Base-by-base conservation (phyloP, 129 eudicot genomes). In the Dittrichia graveolens region DNA sequence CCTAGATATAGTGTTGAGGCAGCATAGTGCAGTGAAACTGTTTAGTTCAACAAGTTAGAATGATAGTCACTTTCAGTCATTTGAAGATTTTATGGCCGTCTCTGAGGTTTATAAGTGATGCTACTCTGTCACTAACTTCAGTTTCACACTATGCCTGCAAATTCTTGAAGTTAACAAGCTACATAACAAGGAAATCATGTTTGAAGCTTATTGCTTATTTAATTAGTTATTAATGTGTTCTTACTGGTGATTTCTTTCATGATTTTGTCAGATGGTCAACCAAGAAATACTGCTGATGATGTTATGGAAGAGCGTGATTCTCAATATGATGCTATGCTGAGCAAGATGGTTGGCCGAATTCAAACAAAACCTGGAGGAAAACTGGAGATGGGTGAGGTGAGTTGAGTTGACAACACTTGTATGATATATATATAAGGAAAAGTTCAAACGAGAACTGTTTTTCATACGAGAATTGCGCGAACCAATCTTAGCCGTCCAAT, bases 301-400 rank as follows among this genome's bases (percentile, higher is more conserved):
- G 83, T 78, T 8, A 71, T 81, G n/a, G 95, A 93, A 81, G 89
- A 93, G 59, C 85, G 86, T 9, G 95, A 93, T 84, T 80, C 90
- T 5, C 75, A 82, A 59, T 93, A 80, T 79, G 95, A 89, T 82
- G 88, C 83, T 56, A 85, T 93, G 96, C 98, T 93, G 11, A 85
- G 70, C 82, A 86, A 89, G 74, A 93, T 93, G 98, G 95, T 87
- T 65, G 95, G 98, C 37, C 74, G 95, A 75, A 93, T 93, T 66
- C 87, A 71, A 44, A 34, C 98, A 2, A 93, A 93, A 74, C 85
- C 98, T 71, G 98, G 96, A 48, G 98, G 98, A 64, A 92, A 87
- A 80, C 76, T 66, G 56, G 98, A 89, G 87, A 92, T 89, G 96
- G 98, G 98, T 55, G 98, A 92, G 98, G 98, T 92, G 74, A 78